Conservation (phyloP, 2,329 filamentous ascomycete genomes). For the Venturia effusa region DNA sequence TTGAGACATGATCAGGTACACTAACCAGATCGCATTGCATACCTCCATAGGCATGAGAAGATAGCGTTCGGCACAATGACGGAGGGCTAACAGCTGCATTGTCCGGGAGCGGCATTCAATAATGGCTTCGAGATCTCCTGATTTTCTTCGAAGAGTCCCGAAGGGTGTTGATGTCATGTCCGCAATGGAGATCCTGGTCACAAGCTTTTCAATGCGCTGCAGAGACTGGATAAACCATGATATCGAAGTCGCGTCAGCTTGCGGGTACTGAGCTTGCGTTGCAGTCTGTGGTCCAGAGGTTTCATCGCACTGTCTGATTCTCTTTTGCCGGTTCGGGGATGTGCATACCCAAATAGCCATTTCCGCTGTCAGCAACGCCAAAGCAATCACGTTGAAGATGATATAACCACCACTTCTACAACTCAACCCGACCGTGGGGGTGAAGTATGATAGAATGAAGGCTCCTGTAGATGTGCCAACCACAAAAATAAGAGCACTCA, state of each 20-base stretch:
- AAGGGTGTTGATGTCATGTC: background rate
- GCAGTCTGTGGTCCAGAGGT: background rate
- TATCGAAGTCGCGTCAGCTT: background rate
- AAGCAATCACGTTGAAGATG: slow-evolving; percentile 7
- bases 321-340: background rate
- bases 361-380: slow-evolving; percentile 2
- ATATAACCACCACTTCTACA: slow-evolving; percentile 9
- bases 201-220: background rate
- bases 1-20: slow-evolving; percentile 8
- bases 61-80: background rate
- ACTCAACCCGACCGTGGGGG: slow-evolving; percentile 8
- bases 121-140: background rate
- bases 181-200: background rate
- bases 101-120: background rate
- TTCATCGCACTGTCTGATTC: background rate
- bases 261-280: background rate
- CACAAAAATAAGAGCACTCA: background rate
- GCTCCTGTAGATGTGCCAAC: slow-evolving; percentile 5
- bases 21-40: background rate
- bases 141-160: background rate
- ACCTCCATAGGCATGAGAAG: slow-evolving; percentile 7
- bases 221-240: background rate
- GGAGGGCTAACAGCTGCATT: background rate
- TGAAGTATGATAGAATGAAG: slow-evolving; percentile 10
- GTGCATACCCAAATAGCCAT: slow-evolving; percentile 4